Percentiles rank a stretch among this genome's conserved stretches.
These are phyloP conservation scores for Cicer cuneatum DNA, from an alignment of 306 rosid species.

Conservation along the genomic window DNA sequence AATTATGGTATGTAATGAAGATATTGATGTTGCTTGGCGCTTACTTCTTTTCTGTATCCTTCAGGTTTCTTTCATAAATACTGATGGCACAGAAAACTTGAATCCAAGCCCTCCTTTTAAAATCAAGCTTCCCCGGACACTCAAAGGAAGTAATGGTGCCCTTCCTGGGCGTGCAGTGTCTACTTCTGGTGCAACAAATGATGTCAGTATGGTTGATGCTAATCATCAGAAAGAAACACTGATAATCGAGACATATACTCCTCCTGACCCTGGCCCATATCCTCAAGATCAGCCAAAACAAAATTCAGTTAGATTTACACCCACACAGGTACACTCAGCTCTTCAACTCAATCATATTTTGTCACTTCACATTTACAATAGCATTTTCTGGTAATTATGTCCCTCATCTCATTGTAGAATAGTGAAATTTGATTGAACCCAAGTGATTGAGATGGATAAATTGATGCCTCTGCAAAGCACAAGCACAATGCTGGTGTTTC, in stretches of 20 bases:
- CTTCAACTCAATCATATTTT: constrained; percentile 22
- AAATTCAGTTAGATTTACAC: constrained; percentile 91
- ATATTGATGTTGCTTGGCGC: constrained; percentile 18
- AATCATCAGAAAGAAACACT: constrained; percentile 65
- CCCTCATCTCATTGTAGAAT: background rate
- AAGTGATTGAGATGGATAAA: constrained; percentile 35
- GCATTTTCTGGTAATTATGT: background rate
- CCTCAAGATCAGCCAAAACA: constrained; percentile 98
- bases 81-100: constrained; percentile 65
- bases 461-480: constrained; percentile 25
- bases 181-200: constrained; percentile 52
- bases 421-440: constrained; percentile 33
- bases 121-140: constrained; percentile 75
- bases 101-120: constrained; percentile 83
- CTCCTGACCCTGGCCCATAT: constrained; percentile 97
- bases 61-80: constrained; percentile 72
- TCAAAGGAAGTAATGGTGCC: constrained; percentile 59
- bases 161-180: constrained; percentile 61
- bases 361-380: constrained; percentile 32
- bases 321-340: constrained; percentile 76
- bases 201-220: constrained; percentile 49
- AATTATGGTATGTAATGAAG: constrained; percentile 32
- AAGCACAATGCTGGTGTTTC: constrained; percentile 19
- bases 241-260: constrained; percentile 79
- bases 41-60: constrained; percentile 43